Evolutionary conservation across 78 protist genomes (phyloP).

Genomic region (Acrasis kona): DNA sequence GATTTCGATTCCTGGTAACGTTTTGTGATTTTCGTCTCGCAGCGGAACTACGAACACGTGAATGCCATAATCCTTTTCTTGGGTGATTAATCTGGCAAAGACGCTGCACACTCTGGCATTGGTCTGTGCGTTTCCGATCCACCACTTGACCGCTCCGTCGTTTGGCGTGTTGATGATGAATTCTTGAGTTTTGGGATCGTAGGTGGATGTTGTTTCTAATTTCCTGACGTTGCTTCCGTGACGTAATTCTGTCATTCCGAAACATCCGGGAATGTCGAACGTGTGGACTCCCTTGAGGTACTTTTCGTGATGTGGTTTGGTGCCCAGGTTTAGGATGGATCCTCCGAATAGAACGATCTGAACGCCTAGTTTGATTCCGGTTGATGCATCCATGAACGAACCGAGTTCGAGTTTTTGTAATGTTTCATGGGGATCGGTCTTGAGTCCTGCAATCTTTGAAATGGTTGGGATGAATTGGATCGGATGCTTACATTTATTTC

Average conservation of each 20-base stretch:
- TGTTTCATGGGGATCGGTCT: too few species aligned
- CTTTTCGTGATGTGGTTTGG: constrained; percentile 5
- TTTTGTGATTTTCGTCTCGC: neutral
- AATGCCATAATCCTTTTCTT: neutral
- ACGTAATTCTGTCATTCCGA: neutral
- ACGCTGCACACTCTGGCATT: neutral
- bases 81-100: neutral
- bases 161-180: neutral
- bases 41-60: constrained; percentile 3
- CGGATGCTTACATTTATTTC: too few species aligned
- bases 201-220: constrained; percentile 2
- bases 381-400: constrained; percentile 1
- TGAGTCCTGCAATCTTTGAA: too few species aligned
- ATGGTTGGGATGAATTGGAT: too few species aligned
- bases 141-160: neutral
- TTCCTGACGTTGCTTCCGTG: neutral
- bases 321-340: constrained; percentile 5
- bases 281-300: constrained; percentile 18
- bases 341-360: constrained; percentile 1
- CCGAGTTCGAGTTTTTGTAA: too few species aligned
- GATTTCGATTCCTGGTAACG: neutral
- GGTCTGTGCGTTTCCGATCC: neutral
- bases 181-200: neutral
- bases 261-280: constrained; percentile 3
- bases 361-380: neutral